These are phyloP conservation scores for Ailanthus altissimus DNA, from an alignment of 345 rosid species.

Conservation along the genomic window DNA sequence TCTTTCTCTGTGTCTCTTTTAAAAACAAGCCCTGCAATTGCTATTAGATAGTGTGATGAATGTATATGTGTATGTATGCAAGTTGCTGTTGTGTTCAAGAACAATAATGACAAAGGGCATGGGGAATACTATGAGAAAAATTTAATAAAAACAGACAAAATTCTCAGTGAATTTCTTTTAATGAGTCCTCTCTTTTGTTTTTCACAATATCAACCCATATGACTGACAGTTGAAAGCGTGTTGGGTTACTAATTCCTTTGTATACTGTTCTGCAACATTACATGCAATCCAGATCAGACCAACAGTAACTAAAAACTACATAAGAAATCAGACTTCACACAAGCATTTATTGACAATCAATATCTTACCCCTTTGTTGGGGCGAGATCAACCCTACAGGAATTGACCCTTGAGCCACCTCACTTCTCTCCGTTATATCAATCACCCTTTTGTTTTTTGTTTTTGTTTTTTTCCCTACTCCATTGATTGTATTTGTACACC, in stretches of 20 bases:
- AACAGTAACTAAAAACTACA: background rate
- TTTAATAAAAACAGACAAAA: background rate
- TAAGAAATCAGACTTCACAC: slow-evolving; percentile 12
- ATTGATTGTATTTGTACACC: background rate
- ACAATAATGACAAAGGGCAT: slow-evolving; percentile 16
- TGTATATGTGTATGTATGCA: background rate
- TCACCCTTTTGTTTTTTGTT: background rate
- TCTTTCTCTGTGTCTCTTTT: slow-evolving; percentile 22
- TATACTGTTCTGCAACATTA: slow-evolving; percentile 12
- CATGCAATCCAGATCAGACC: slow-evolving; percentile 15
- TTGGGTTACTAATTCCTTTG: slow-evolving; percentile 21
- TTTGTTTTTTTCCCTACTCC: background rate
- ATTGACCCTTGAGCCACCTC: slow-evolving; percentile 20
- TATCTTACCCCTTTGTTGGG: slow-evolving; percentile 26
- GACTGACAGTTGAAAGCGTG: slow-evolving; percentile 26
- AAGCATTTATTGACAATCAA: slow-evolving; percentile 34
- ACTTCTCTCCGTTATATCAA: slow-evolving; percentile 12
- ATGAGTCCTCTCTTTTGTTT: background rate
- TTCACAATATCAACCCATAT: background rate
- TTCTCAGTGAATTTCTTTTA: slow-evolving; percentile 12
- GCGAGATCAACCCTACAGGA: slow-evolving; percentile 19
- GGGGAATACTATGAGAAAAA: background rate
- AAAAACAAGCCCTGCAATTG: slow-evolving; percentile 23
- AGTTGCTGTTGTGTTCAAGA: slow-evolving; percentile 8
- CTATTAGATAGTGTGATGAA: slow-evolving; percentile 8